Evolutionary conservation across 371 early-diverging fungal species (phyloP).

Genomic region (Saksenaea oblongispora): DNA sequence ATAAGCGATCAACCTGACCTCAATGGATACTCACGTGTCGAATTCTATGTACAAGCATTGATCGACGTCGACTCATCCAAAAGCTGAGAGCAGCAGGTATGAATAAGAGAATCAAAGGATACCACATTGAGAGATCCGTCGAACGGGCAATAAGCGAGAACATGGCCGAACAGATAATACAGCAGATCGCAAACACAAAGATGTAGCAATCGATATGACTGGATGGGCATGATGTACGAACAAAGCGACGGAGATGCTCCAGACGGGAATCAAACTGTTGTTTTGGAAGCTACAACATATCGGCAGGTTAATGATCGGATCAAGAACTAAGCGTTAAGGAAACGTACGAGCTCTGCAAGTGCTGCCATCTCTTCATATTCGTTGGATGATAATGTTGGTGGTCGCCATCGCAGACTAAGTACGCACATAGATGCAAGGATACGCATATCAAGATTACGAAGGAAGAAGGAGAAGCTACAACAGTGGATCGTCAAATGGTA

Average conservation of each 20-base stretch:
- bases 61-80: slow-evolving; percentile 43
- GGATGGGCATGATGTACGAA: slow-evolving; percentile 32
- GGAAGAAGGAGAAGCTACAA: neutral
- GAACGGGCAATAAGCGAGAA: slow-evolving; percentile 45
- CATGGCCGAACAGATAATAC: slow-evolving; percentile 38
- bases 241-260: slow-evolving; percentile 21
- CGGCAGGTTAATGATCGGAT: neutral
- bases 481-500: neutral
- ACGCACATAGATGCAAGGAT: slow-evolving; percentile 27
- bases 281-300: slow-evolving; percentile 24
- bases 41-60: slow-evolving; percentile 22
- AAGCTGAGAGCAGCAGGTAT: slow-evolving; percentile 41
- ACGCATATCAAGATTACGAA: neutral
- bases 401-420: slow-evolving; percentile 35
- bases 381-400: slow-evolving; percentile 26
- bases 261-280: slow-evolving; percentile 23
- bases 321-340: neutral
- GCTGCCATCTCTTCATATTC: slow-evolving; percentile 20
- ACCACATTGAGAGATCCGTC: slow-evolving; percentile 48
- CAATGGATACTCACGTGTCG: slow-evolving; percentile 25
- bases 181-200: slow-evolving; percentile 32
- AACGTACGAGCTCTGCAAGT: slow-evolving; percentile 29
- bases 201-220: slow-evolving; percentile 43
- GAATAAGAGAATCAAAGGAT: slow-evolving; percentile 38
- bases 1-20: neutral